Percentiles rank a stretch among this genome's conserved stretches.
phyloP scores from a whole-genome alignment of 495 filamentous ascomycete genomes.

The Clavariopsis aquatica region DNA sequence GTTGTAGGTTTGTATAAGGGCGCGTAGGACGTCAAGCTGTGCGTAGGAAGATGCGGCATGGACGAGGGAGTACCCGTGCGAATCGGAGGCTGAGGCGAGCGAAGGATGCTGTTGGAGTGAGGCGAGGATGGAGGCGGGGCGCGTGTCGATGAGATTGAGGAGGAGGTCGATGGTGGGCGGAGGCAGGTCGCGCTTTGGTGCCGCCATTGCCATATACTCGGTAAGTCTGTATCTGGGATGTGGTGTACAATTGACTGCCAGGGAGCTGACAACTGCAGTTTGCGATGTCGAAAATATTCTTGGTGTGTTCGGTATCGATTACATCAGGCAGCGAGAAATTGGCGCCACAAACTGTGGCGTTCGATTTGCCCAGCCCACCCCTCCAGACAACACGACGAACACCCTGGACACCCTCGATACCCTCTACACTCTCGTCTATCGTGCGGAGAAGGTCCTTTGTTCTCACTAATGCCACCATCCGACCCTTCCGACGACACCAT shows the following conservation, averaged over 20 bases:
- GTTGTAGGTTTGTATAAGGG: conserved; percentile 73
- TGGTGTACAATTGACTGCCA: neutral
- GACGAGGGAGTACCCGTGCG: conserved; percentile 72
- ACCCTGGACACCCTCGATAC: too few relatives aligned
- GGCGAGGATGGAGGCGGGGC: conserved; percentile 40
- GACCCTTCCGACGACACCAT: too few relatives aligned
- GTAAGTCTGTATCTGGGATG: neutral
- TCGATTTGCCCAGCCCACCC: neutral
- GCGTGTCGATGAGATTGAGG: conserved; percentile 46
- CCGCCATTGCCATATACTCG: neutral
- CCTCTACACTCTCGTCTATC: too few relatives aligned
- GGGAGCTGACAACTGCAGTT: neutral
- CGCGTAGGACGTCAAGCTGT: conserved; percentile 74
- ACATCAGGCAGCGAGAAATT: neutral
- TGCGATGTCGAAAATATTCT: neutral
- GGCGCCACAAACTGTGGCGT: neutral
- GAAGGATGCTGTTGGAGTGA: conserved; percentile 40
- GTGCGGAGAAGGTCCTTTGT: too few relatives aligned
- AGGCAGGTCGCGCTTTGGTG: conserved; percentile 15
- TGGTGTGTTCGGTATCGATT: neutral
- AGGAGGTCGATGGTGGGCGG: conserved; percentile 43
- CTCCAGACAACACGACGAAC: too few relatives aligned
- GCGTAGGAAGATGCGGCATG: conserved; percentile 93
- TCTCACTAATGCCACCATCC: too few relatives aligned
- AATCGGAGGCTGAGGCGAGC: conserved; percentile 43